phyloP scores from a whole-genome alignment of 164 flowering plant genomes.

The Kingdonia uniflora region DNA sequence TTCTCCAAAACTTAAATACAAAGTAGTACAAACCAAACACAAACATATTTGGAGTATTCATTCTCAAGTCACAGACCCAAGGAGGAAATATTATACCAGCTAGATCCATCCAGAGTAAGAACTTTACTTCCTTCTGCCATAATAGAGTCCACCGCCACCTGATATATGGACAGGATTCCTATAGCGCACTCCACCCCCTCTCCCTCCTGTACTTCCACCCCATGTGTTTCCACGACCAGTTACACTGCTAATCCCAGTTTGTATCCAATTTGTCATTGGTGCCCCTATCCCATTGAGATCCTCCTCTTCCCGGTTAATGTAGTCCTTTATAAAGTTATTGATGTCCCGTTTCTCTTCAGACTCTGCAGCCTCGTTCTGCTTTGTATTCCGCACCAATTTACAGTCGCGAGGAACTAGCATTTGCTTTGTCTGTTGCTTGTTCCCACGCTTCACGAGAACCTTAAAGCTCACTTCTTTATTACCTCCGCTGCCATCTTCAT shows the following conservation, averaged over 20 bases:
- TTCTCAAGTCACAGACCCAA: no score
- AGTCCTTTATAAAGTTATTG: slow-evolving; percentile 82
- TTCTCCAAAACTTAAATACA: no score
- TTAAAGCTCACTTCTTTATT: slow-evolving; percentile 68
- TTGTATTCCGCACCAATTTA: slow-evolving; percentile 81
- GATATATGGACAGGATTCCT: slow-evolving; percentile 34
- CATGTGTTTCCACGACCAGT: slow-evolving; percentile 44
- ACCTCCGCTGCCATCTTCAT: slow-evolving; percentile 54
- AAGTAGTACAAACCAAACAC: no score
- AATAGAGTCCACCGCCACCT: slow-evolving; percentile 45
- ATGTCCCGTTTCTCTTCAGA: slow-evolving; percentile 93
- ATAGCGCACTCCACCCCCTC: slow-evolving; percentile 44
- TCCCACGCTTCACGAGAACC: slow-evolving; percentile 90
- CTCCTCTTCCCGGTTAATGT: slow-evolving; percentile 92
- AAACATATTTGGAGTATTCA: no score
- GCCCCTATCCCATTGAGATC: slow-evolving; percentile 57
- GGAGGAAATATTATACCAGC: background rate
- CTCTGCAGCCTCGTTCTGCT: slow-evolving; percentile 95
- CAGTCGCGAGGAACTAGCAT: slow-evolving; percentile 82
- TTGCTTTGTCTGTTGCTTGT: slow-evolving; percentile 85
- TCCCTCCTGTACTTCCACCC: slow-evolving; percentile 49
- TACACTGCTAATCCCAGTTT: slow-evolving; percentile 38
- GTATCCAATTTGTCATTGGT: slow-evolving; percentile 45
- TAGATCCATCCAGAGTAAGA: background rate
- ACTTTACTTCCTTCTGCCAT: slow-evolving; percentile 48